phyloP scores from a whole-genome alignment of 2,329 filamentous ascomycete species.

The Fusarium sp. region DNA sequence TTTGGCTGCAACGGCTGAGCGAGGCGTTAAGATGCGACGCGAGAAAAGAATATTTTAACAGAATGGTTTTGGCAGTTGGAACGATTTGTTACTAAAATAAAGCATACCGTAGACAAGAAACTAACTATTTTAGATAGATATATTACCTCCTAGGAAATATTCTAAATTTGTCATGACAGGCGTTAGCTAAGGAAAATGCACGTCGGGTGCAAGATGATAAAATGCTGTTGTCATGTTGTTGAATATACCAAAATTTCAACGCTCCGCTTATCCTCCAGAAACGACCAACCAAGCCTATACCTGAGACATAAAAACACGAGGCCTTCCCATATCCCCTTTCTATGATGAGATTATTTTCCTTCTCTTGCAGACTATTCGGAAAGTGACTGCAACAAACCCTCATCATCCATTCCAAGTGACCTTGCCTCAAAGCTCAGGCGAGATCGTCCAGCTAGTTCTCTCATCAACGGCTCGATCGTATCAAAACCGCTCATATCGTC shows the following conservation, averaged over 20 bases:
- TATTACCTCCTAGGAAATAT: slow-evolving; percentile 4
- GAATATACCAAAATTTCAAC: slow-evolving; percentile 19
- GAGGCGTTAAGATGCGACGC: neutral
- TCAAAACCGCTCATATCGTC: slow-evolving; percentile 52
- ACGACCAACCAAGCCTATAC: neutral
- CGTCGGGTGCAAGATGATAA: slow-evolving; percentile 36
- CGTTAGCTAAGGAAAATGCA: slow-evolving; percentile 36
- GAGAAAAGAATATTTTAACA: neutral
- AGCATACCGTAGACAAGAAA: neutral
- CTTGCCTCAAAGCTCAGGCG: slow-evolving; percentile 43
- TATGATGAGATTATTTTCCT: neutral
- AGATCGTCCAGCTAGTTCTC: slow-evolving; percentile 53
- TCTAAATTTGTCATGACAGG: slow-evolving; percentile 33
- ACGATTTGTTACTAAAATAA: neutral
- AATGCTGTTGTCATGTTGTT: slow-evolving; percentile 1
- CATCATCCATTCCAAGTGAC: slow-evolving; percentile 42
- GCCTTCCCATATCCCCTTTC: neutral
- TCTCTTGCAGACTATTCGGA: slow-evolving; percentile 1
- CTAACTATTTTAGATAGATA: neutral
- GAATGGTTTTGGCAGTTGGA: neutral
- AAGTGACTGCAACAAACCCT: slow-evolving; percentile 28
- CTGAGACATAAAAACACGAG: neutral
- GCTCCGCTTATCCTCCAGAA: slow-evolving; percentile 25
- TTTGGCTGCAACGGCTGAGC: neutral
- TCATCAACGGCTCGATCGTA: slow-evolving; percentile 58